A percentile compares a stretch with the other conserved stretches of the same genome.
These are phyloP conservation scores for Sphagnum tenellum DNA, from an alignment of 225 moss, liverwort and hornwort genomes.

Conservation along the genomic window DNA sequence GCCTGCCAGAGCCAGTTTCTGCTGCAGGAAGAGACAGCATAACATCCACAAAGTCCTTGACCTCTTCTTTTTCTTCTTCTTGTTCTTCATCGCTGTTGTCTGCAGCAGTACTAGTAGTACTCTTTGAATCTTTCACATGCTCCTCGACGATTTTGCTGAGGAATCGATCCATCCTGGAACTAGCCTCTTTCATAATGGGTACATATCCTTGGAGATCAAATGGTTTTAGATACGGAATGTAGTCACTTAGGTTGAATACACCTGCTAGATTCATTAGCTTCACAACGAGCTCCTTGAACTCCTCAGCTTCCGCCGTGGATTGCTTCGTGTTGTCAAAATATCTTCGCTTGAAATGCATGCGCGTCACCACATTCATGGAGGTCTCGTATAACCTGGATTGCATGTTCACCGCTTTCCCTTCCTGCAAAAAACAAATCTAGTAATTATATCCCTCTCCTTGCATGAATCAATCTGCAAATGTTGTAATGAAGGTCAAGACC, in stretches of 20 bases:
- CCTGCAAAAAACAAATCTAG: neutral
- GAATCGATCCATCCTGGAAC: neutral
- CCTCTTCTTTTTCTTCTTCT: no score
- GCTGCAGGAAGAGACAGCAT: neutral
- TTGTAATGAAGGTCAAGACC: neutral
- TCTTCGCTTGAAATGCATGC: neutral
- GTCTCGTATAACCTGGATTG: neutral
- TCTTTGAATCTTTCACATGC: neutral
- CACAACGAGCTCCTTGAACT: neutral
- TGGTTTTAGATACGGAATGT: neutral
- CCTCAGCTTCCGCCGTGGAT: neutral
- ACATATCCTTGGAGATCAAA: neutral
- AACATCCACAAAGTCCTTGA: conserved; percentile 4
- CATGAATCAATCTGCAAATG: neutral
- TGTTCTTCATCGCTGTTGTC: no score
- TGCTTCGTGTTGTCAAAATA: neutral
- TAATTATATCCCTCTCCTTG: neutral
- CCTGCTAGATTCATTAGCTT: neutral
- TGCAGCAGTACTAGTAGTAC: neutral
- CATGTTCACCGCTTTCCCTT: neutral
- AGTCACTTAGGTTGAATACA: conserved; percentile 1
- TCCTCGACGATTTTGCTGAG: neutral
- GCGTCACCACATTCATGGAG: neutral
- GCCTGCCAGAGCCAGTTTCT: neutral
- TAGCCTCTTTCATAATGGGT: neutral